phyloP scores from a whole-genome alignment of 352 stramenopile genomes.

The Globisporangium okanoganense region DNA sequence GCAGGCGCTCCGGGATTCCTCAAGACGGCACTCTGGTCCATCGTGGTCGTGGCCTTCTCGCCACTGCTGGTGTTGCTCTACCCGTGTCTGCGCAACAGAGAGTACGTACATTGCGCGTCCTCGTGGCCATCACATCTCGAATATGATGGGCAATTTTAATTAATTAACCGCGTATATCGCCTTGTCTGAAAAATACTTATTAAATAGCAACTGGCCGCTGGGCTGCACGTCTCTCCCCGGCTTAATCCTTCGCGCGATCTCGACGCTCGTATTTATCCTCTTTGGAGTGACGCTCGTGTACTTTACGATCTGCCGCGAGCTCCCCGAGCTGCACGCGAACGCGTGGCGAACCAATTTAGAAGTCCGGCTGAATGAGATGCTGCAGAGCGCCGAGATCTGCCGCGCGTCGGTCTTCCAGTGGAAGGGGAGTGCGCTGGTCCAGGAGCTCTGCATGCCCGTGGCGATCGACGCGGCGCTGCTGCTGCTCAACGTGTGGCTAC shows the following conservation, averaged over 20 bases:
- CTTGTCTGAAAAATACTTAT: too few species aligned
- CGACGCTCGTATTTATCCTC: slow-evolving; percentile 42
- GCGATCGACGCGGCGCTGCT: slow-evolving; percentile 44
- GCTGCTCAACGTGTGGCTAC: slow-evolving; percentile 32
- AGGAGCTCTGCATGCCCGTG: slow-evolving; percentile 56
- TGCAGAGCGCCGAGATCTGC: slow-evolving; percentile 32
- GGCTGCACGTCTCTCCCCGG: slow-evolving; percentile 48
- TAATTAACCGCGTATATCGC: not conserved
- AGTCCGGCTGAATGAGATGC: slow-evolving; percentile 32
- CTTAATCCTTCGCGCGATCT: slow-evolving; percentile 38
- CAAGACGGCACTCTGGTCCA: slow-evolving; percentile 48
- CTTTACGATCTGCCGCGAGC: slow-evolving; percentile 55
- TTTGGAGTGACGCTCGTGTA: slow-evolving; percentile 50
- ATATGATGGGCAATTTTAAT: too few species aligned
- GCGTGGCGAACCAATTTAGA: slow-evolving; percentile 35
- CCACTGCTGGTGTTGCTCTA: slow-evolving; percentile 59
- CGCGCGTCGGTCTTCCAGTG: slow-evolving; percentile 37
- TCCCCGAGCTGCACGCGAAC: slow-evolving; percentile 40
- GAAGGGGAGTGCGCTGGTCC: slow-evolving; percentile 33
- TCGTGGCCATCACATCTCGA: not conserved
- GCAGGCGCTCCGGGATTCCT: slow-evolving; percentile 31
- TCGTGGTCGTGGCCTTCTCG: slow-evolving; percentile 38
- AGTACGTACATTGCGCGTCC: slow-evolving; percentile 27
- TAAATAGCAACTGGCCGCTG: slow-evolving; percentile 70
- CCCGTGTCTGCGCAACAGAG: slow-evolving; percentile 48